A percentile compares a stretch with the other conserved stretches of the same genome.
phyloP scores from a whole-genome alignment of 805 yeast genomes.

The Candida loeiensis region DNA sequence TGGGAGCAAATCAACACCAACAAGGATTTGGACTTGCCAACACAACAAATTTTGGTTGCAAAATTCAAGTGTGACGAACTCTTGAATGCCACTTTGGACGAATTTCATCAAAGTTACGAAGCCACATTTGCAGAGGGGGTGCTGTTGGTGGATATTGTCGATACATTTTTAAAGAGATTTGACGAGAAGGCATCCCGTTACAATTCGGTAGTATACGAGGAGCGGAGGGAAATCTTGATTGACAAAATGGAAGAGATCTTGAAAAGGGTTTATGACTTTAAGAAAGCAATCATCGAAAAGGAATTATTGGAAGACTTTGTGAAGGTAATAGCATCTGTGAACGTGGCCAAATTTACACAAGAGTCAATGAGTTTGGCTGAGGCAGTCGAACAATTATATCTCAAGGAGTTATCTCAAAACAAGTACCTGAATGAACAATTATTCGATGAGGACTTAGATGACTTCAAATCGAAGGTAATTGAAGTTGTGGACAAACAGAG shows the following conservation, averaged over 20 bases:
- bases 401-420: constrained; percentile 2
- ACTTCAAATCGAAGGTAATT: constrained; percentile 36
- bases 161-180: constrained; percentile 48
- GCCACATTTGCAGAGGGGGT: constrained; percentile 7
- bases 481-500: constrained; percentile 38
- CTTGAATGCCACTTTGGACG: constrained; percentile 36
- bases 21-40: constrained; percentile 92
- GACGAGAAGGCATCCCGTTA: constrained; percentile 78
- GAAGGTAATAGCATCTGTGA: constrained; percentile 9
- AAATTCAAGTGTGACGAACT: constrained; percentile 94
- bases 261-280: constrained; percentile 37
- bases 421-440: constrained; percentile 6
- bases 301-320: constrained; percentile 12
- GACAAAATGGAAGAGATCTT: constrained; percentile 43
- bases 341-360: constrained; percentile 16
- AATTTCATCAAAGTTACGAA: constrained; percentile 23
- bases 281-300: constrained; percentile 18
- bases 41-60: constrained; percentile 93
- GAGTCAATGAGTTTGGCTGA: constrained; percentile 10
- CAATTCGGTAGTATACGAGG: constrained; percentile 58
- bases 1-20: constrained; percentile 94
- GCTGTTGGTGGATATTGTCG: constrained; percentile 40
- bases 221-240: constrained; percentile 51
- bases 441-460: constrained; percentile 1
- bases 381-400: neutral